Evolutionary conservation across 2,329 filamentous ascomycete genomes (phyloP).

Genomic region (Pseudopyrenochaeta lycopersici): DNA sequence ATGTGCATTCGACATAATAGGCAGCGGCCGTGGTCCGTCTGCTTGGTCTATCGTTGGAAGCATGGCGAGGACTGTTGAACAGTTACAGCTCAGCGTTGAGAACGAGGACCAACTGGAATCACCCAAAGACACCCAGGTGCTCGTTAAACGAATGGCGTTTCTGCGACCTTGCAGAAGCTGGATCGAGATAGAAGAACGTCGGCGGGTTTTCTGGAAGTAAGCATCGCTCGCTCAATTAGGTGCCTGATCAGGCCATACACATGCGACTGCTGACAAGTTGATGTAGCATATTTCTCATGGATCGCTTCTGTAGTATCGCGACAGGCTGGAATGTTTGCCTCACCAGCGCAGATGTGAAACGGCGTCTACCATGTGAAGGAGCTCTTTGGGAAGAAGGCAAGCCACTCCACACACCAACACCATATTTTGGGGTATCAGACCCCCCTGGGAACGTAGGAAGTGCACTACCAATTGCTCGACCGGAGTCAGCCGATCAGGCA

Average conservation of each 20-base stretch:
- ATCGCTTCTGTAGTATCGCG: slow-evolving; percentile 48
- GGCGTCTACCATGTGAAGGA: slow-evolving; percentile 48
- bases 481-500: slow-evolving; percentile 32
- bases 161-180: slow-evolving; percentile 40
- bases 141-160: slow-evolving; percentile 51
- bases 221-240: too few species aligned
- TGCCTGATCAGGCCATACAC: too few species aligned
- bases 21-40: slow-evolving; percentile 43
- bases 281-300: slow-evolving; percentile 43
- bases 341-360: slow-evolving; percentile 44
- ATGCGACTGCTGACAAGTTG: too few species aligned
- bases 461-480: slow-evolving; percentile 21
- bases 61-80: slow-evolving; percentile 48
- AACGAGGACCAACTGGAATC: slow-evolving; percentile 29
- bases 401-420: slow-evolving; percentile 47
- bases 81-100: slow-evolving; percentile 43
- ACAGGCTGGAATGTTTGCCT: slow-evolving; percentile 50
- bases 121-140: slow-evolving; percentile 21
- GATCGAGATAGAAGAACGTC: slow-evolving; percentile 46
- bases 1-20: slow-evolving; percentile 47
- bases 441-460: slow-evolving; percentile 27
- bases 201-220: slow-evolving; percentile 49
- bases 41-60: slow-evolving; percentile 48
- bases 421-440: slow-evolving; percentile 54
- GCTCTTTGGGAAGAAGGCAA: slow-evolving; percentile 40